Evolutionary conservation across 768 basidiomycete genomes (phyloP), one percentile per base, ranked within the genome.

Genomic region (Collybia nuda): DNA sequence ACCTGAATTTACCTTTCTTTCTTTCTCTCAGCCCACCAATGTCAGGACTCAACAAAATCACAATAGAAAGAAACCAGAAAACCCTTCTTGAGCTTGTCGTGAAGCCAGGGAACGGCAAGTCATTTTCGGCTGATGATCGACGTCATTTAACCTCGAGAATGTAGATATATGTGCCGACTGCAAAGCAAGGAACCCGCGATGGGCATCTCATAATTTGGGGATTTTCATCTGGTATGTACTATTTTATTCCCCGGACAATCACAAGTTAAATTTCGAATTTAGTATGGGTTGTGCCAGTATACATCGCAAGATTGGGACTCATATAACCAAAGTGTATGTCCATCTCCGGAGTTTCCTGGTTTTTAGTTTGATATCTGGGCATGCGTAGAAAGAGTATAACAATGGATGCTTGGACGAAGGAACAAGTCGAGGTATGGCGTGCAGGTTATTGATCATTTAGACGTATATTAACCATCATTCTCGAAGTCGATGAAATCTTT

Each of bases 281-380:
- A 94, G 93, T 60, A 77, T 93, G 38, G 82, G 80, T 57, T 98
- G 95, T 64, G 95, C 95, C 14, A 88, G 88, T 51, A 83, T 96
- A 44, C 95, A 98, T 72, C 81, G 95, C 47, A 96, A 95, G 74
- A 86, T 98, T 51, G 95, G 95, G 1, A 95, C 92, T 4, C 95
- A 98, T 65, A 77, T 93, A 56, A 84, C 89, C 0, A 94, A 97
- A 82, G 90, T 98, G 92, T 94, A 75, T 64, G 82, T 6, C 29
- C 50, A 35, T 47, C 22, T 14, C 39, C 35, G 6, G 41, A 3
- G 15, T 12, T 3, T 11, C 26, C 15, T 24, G 2, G 15, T 26
- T 29, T 26, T 21, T 39, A 4, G 37, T 47, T 52, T 44, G n/a
- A 22, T 48, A 19, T 43, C 40, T 36, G 40, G 41, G 50, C 40